These are phyloP conservation scores for Wickerhamiella allomyrinae DNA, from an alignment of 805 yeast species.

Conservation along the genomic window DNA sequence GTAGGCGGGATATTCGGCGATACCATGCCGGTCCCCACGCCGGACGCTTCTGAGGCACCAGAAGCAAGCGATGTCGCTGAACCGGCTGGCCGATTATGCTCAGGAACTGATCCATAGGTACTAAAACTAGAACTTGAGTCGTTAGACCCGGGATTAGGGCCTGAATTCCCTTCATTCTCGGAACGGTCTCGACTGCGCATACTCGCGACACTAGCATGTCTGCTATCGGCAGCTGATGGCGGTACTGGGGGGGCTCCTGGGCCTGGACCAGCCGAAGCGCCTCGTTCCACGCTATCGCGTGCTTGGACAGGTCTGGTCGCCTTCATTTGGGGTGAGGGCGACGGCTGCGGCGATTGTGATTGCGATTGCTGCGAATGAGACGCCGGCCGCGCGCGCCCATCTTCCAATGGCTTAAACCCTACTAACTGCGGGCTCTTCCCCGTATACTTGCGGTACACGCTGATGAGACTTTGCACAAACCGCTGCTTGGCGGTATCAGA, in stretches of 20 bases:
- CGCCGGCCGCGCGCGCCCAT: not conserved
- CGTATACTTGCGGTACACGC: slow-evolving; percentile 35
- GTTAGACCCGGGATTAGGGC: not conserved
- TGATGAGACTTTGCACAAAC: slow-evolving; percentile 39
- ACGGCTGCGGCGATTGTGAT: too few species aligned
- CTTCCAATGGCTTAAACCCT: not conserved
- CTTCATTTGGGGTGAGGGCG: too few species aligned
- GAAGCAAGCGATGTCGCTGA: not conserved
- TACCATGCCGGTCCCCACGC: not conserved
- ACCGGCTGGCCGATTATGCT: too few species aligned
- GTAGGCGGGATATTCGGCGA: slow-evolving; percentile 1
- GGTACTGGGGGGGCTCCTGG: too few species aligned
- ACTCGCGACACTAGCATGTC: not conserved
- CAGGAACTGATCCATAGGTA: too few species aligned
- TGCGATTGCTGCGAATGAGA: too few species aligned
- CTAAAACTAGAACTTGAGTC: too few species aligned
- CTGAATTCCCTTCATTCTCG: not conserved
- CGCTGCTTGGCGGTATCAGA: slow-evolving; percentile 43
- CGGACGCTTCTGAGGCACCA: slow-evolving; percentile 1
- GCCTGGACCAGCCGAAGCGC: too few species aligned
- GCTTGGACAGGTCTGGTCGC: too few species aligned
- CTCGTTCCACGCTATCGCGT: too few species aligned
- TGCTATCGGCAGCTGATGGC: too few species aligned
- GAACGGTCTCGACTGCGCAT: slow-evolving; percentile 1
- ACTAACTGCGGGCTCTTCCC: not conserved